Base-by-base conservation (phyloP, 2,329 filamentous ascomycete species). In the Stachybotrys elegans region DNA sequence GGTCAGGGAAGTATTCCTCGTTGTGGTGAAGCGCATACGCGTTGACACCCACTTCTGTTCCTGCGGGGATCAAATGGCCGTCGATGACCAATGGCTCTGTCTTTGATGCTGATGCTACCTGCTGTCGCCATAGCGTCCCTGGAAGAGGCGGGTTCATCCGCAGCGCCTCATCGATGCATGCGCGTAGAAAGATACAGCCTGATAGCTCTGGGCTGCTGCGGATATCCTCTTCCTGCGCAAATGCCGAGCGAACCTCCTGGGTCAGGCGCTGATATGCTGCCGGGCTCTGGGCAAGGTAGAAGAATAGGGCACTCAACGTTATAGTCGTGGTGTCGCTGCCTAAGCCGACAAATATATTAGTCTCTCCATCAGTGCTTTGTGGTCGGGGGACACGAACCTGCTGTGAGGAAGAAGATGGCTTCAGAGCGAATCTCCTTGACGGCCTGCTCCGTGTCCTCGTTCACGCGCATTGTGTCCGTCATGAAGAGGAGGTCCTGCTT, bases 21-120 rank as follows among this genome's bases (percentile, higher is more conserved):
- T 34, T 42, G 14, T 40, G 45, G 22, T 44, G 42, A 13, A 47
- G 31, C 11, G 27, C 42, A 19, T 25, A 47, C 22, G 35, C n/a
- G 25, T 40, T 43, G 9, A 40, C 32, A 13, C 7, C 37, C 6
- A 40, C 37, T 9, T 40, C 8, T 6, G 37, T 40, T 22, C 37
- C 37, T 6, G n/a, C 8, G 17, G 37, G 37, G 5, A 40, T 25
- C 9, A 23, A 13, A 12, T 25, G 11, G 20, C 37, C 37, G n/a
- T 40, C 21, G 8, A 40, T 25, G 21, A 40, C 17, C 7, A 40
- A 17, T 7, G 14, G 38, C 9, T 14, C 23, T 16, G 4, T 17
- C 6, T 12, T 25, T 7, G 13, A 13, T 22, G 19, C 7, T 11
- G 20, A 9, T 17, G 4, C 25, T 7, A 17, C 27, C 22, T 40